Evolutionary conservation across 805 yeast genomes (phyloP).

Genomic region (Teunomyces tritomae): DNA sequence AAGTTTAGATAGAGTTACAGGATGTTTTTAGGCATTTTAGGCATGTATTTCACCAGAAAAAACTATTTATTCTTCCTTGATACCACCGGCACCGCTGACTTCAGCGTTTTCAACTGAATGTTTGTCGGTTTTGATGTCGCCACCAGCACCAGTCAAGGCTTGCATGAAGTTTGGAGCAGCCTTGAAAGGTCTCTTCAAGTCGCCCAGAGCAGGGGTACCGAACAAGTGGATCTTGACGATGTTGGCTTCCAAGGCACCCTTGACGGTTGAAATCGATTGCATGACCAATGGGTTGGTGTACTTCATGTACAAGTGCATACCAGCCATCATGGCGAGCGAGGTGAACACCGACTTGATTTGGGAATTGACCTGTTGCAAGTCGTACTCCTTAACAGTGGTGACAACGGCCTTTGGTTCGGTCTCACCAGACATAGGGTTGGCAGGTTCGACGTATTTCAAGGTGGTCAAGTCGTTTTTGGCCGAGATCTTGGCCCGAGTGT

Average conservation of each 20-base stretch:
- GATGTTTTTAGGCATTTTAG: too few relatives aligned
- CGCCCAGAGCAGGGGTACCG: slow-evolving; percentile 80
- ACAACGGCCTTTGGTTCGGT: slow-evolving; percentile 72
- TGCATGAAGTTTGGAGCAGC: slow-evolving; percentile 53
- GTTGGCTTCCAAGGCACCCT: slow-evolving; percentile 85
- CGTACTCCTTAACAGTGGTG: slow-evolving; percentile 94
- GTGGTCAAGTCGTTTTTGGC: slow-evolving; percentile 88
- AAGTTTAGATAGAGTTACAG: too few relatives aligned
- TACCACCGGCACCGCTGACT: slow-evolving; percentile 80
- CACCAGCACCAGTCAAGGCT: slow-evolving; percentile 62
- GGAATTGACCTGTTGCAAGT: slow-evolving; percentile 76
- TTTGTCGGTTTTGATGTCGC: slow-evolving; percentile 75
- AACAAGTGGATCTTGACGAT: slow-evolving; percentile 88
- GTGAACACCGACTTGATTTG: slow-evolving; percentile 83
- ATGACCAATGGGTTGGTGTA: slow-evolving; percentile 95
- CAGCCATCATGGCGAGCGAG: slow-evolving; percentile 93
- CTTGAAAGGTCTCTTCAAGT: slow-evolving; percentile 95
- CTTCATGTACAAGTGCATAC: slow-evolving; percentile 97
- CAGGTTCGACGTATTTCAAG: slow-evolving; percentile 84
- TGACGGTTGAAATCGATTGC: slow-evolving; percentile 89
- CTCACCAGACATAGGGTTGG: slow-evolving; percentile 75
- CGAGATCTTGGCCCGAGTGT: slow-evolving; percentile 57
- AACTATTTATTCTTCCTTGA: slow-evolving; percentile 68
- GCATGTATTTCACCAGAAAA: neutral
- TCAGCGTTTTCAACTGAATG: slow-evolving; percentile 83